These are phyloP conservation scores for Trametopsis cervina DNA, from an alignment of 768 basidiomycete genomes.

Conservation along the genomic window DNA sequence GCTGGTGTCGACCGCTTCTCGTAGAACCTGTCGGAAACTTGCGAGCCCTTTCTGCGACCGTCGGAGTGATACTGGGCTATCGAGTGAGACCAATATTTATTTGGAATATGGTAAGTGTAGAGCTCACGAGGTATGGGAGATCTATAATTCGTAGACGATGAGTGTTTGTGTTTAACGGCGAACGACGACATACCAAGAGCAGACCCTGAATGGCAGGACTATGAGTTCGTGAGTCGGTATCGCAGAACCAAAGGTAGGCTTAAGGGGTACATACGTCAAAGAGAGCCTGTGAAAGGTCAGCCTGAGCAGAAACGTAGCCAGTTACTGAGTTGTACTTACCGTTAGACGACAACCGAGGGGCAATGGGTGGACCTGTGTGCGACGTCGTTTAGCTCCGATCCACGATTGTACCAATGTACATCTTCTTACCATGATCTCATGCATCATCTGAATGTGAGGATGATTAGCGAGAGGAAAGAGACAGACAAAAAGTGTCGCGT, in stretches of 20 bases:
- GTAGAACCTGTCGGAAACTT: slow-evolving; percentile 18
- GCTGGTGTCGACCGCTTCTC: slow-evolving; percentile 61
- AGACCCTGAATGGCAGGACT: slow-evolving; percentile 91
- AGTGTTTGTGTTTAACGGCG: no score
- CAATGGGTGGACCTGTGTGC: slow-evolving; percentile 41
- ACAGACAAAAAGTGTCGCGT: slow-evolving; percentile 23
- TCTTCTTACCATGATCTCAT: slow-evolving; percentile 72
- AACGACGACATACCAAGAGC: slow-evolving; percentile 51
- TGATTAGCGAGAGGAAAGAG: background rate
- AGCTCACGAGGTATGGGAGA: slow-evolving; percentile 2
- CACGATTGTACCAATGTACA: no score
- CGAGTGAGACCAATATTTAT: background rate
- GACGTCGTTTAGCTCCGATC: no score
- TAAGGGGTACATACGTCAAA: slow-evolving; percentile 24
- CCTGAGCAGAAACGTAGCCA: background rate
- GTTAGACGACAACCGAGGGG: slow-evolving; percentile 88
- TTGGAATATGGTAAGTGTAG: slow-evolving; percentile 67
- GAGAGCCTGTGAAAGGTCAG: slow-evolving; percentile 15
- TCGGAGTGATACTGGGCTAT: slow-evolving; percentile 23
- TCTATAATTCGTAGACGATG: background rate
- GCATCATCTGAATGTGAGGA: slow-evolving; percentile 46
- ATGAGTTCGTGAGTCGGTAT: background rate
- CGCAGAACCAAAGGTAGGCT: background rate
- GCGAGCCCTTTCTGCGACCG: slow-evolving; percentile 23
- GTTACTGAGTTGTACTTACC: slow-evolving; percentile 32